phyloP scores from a whole-genome alignment of 2,329 filamentous ascomycete genomes.

The Sarocladiaceae sp. region DNA sequence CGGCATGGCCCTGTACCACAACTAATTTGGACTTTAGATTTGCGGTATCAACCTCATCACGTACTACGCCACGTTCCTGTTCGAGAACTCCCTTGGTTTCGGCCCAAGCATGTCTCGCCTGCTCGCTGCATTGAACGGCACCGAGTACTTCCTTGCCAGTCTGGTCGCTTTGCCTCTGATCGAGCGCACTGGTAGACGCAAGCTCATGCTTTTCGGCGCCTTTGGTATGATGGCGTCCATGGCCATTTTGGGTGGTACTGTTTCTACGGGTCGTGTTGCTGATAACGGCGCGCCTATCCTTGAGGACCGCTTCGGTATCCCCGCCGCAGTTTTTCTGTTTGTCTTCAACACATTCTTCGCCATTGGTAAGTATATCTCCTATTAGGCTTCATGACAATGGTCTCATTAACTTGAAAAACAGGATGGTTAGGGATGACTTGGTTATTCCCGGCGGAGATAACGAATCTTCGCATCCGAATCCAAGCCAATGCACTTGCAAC shows the following conservation, averaged over 20 bases:
- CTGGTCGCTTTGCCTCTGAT: slow-evolving; percentile 35
- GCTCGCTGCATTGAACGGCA: slow-evolving; percentile 48
- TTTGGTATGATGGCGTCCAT: slow-evolving; percentile 62
- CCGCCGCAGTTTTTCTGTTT: slow-evolving; percentile 49
- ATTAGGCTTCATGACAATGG: background rate
- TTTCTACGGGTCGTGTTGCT: slow-evolving; percentile 24
- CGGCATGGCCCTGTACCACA: background rate
- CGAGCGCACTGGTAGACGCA: slow-evolving; percentile 52
- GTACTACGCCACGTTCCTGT: slow-evolving; percentile 28
- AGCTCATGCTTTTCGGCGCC: slow-evolving; percentile 61
- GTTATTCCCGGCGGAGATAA: slow-evolving; percentile 58
- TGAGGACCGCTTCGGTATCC: slow-evolving; percentile 21
- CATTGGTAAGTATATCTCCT: slow-evolving; percentile 13
- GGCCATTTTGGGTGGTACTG: slow-evolving; percentile 43
- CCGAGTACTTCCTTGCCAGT: slow-evolving; percentile 35
- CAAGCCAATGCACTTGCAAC: slow-evolving; percentile 54
- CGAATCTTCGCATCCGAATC: slow-evolving; percentile 53
- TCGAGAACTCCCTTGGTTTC: slow-evolving; percentile 40
- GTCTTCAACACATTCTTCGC: slow-evolving; percentile 60
- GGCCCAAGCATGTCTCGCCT: slow-evolving; percentile 45
- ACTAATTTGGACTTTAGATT: slow-evolving; percentile 7
- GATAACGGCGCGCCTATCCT: slow-evolving; percentile 22
- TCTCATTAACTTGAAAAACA: slow-evolving; percentile 14
- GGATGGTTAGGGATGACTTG: slow-evolving; percentile 57
- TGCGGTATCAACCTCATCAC: slow-evolving; percentile 30